Percentiles rank a stretch among this genome's conserved stretches.
Conservation (phyloP, 306 rosid species). For the Vigna trinervia region DNA sequence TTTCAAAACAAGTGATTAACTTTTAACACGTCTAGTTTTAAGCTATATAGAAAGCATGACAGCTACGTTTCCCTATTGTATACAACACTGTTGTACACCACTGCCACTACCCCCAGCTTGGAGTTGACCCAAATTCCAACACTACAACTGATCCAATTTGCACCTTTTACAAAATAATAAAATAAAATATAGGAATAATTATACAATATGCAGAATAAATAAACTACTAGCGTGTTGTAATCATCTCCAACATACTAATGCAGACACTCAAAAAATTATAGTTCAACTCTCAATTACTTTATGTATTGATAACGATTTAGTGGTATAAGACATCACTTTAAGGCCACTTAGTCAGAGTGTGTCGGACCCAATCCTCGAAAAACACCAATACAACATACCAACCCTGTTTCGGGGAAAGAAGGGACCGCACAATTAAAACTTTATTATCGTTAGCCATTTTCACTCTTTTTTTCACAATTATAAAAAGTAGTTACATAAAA, state of each 20-base stretch:
- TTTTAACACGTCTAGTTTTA: background rate
- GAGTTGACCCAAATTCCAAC: slow-evolving; percentile 35
- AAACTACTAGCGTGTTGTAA: background rate
- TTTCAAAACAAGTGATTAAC: background rate
- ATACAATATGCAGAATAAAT: background rate
- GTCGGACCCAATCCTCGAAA: too few relatives aligned
- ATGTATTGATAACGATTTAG: background rate
- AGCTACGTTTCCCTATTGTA: slow-evolving; percentile 8
- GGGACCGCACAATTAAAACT: too few relatives aligned
- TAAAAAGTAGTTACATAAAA: too few relatives aligned
- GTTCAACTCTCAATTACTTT: background rate
- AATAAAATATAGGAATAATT: background rate
- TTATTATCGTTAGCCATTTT: too few relatives aligned
- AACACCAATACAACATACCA: too few relatives aligned
- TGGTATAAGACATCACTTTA: too few relatives aligned
- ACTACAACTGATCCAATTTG: slow-evolving; percentile 27
- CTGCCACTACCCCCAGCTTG: background rate
- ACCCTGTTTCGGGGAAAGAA: too few relatives aligned
- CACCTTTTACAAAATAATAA: slow-evolving; percentile 13
- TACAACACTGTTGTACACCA: slow-evolving; percentile 22
- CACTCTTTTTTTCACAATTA: too few relatives aligned
- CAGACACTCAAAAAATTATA: background rate
- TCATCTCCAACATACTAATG: slow-evolving; percentile 21
- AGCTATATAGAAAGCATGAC: background rate
- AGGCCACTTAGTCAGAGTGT: too few relatives aligned